Conservation (phyloP, 208 protist species). For the Acanthamoeba royreba region DNA sequence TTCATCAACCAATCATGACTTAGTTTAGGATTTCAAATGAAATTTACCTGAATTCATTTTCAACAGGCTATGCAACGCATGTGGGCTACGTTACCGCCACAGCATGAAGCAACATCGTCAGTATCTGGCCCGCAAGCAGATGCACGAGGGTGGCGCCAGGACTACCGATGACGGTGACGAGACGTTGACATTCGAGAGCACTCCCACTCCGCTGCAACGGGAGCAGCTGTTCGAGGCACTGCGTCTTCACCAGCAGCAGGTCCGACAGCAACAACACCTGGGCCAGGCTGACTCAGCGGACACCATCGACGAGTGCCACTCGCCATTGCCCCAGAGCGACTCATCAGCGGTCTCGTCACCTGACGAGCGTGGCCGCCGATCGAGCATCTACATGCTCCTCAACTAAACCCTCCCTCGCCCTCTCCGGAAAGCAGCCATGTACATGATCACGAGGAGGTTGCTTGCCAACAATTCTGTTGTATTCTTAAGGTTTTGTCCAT, state of each 20-base stretch:
- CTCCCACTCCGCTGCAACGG: neutral
- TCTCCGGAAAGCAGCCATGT: too few species aligned
- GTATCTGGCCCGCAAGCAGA: neutral
- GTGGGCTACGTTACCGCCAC: neutral
- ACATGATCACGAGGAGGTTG: too few species aligned
- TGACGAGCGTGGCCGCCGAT: neutral
- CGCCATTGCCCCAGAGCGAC: neutral
- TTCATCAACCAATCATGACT: too few species aligned
- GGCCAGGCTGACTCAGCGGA: neutral
- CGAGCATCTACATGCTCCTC: neutral
- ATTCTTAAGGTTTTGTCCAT: too few species aligned
- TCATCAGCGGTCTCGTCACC: neutral
- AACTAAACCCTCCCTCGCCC: too few species aligned
- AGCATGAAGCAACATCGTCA: conserved; percentile 16
- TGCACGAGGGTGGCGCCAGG: too few species aligned
- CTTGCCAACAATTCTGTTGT: too few species aligned
- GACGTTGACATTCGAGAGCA: neutral
- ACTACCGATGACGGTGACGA: too few species aligned
- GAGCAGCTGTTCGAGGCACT: neutral
- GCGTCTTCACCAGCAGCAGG: neutral
- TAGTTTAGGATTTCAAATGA: too few species aligned
- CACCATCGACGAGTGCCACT: neutral
- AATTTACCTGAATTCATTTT: too few species aligned
- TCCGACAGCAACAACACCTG: neutral
- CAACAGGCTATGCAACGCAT: neutral